Evolutionary conservation across 208 protist species (phyloP), one percentile per base, ranked within the genome.

Genomic region (Trypanosoma rangeli): DNA sequence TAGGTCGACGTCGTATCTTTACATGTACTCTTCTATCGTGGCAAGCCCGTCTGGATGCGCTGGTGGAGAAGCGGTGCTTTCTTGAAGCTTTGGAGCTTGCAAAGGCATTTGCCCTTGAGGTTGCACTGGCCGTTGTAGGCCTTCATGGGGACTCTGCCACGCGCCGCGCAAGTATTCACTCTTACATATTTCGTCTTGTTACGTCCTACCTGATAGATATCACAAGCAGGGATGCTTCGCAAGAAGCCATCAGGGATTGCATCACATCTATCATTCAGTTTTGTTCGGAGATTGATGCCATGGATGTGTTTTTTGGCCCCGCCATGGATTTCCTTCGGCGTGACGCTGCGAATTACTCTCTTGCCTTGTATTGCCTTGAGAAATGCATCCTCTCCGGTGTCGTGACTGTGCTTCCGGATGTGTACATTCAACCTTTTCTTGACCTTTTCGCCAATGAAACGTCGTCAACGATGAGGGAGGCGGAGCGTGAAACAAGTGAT

Each of bases 21-120:
- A 81, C 73, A 37, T 80, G 78, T 62, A 78, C 76, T 4, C 37
- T 95, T 33, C 68, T 87, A 16, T 76, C 90, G n/a, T 95, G 90
- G 90, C 39, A 74, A n/a, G 80, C 68, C 18, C 74, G 90, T 1
- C 68, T 95, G 5, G 78, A 90, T 48, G 74, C 68, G 24, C 56
- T 95, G 28, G 54, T 93, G 29, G 61, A 70, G 29, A 66, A 72
- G 4, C 59, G 73, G 31, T 53, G 81, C 33, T 93, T 78, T 53
- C 22, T 56, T 16, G 78, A 86, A 28, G 90, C 90, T 10, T 62
- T 95, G 42, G 79, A 90, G 31, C 80, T 91, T 31, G 74, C 82
- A 4, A 84, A 85, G 50, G 75, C 68, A 13, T 86, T 93, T 68
- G 74, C 80, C 0, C 70, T 85, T 16, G 86, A 92, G 37, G 83